A percentile compares a stretch with the other conserved stretches of the same genome.
These are phyloP conservation scores for Kewa caespitosa DNA, from an alignment of 179 eudicot species.

Conservation along the genomic window DNA sequence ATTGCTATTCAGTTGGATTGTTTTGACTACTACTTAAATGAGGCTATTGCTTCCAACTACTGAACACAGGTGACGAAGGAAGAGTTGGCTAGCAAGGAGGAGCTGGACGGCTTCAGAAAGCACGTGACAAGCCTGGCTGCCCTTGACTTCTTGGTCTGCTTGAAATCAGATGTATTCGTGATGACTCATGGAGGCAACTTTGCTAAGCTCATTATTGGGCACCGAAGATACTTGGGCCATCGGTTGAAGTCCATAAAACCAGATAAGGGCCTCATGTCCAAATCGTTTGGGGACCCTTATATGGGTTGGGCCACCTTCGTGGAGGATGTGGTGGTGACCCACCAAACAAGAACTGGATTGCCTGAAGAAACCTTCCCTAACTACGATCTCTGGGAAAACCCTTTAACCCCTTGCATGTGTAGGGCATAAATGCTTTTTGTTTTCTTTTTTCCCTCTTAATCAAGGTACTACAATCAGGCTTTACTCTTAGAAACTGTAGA, in stretches of 20 bases:
- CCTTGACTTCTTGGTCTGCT: slow-evolving; percentile 91
- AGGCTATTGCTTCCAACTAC: neutral
- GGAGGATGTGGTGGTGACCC: slow-evolving; percentile 87
- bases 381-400: slow-evolving; percentile 97
- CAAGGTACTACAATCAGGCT: neutral
- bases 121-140: slow-evolving; percentile 95
- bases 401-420: slow-evolving; percentile 97
- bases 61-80: slow-evolving; percentile 82
- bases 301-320: slow-evolving; percentile 99
- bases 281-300: slow-evolving; percentile 96
- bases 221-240: slow-evolving; percentile 90
- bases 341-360: slow-evolving; percentile 91
- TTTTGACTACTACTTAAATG: slow-evolving; percentile 5
- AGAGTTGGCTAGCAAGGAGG: slow-evolving; percentile 76
- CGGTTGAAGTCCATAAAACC: slow-evolving; percentile 88
- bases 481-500: neutral
- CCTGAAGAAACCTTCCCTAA: slow-evolving; percentile 98
- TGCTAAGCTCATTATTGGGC: slow-evolving; percentile 88
- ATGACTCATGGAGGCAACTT: slow-evolving; percentile 99
- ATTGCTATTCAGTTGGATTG: neutral
- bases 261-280: slow-evolving; percentile 95
- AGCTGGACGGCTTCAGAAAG: slow-evolving; percentile 78
- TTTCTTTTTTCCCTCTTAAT: too few relatives aligned
- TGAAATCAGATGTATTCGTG: slow-evolving; percentile 93
- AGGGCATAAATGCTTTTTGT: slow-evolving; percentile 52